Conservation (phyloP, 306 rosid species). For the Cucurbita maxima region DNA sequence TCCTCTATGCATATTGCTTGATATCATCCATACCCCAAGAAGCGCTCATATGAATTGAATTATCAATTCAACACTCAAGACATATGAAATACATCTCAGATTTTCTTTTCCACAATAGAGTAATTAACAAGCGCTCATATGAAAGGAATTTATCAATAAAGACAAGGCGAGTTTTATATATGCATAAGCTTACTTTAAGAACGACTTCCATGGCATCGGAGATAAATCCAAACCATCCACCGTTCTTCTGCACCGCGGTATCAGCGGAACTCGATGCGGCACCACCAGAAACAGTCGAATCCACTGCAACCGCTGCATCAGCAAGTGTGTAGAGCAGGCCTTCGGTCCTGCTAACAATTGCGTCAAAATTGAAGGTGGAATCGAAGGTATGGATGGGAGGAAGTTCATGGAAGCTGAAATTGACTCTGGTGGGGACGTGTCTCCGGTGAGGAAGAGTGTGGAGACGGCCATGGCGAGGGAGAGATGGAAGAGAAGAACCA, state of each 20-base stretch:
- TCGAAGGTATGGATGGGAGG: slow-evolving; percentile 47
- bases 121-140: not conserved
- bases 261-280: slow-evolving; percentile 27
- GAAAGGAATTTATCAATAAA: not conserved
- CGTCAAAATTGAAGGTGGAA: slow-evolving; percentile 28
- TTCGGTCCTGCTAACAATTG: slow-evolving; percentile 40
- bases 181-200: slow-evolving; percentile 46
- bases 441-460: slow-evolving; percentile 28
- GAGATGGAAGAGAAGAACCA: slow-evolving; percentile 49
- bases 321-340: slow-evolving; percentile 79
- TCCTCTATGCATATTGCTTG: not conserved
- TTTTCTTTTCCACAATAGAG: not conserved
- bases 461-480: slow-evolving; percentile 33
- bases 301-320: slow-evolving; percentile 63
- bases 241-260: slow-evolving; percentile 52
- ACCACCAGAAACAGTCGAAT: slow-evolving; percentile 18
- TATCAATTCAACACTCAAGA: not conserved
- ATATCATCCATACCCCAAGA: not conserved
- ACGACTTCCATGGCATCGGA: slow-evolving; percentile 82
- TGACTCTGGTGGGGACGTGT: slow-evolving; percentile 44
- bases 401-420: slow-evolving; percentile 62
- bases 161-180: not conserved
- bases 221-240: slow-evolving; percentile 92
- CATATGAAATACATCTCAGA: not conserved
- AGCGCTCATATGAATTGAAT: not conserved